phyloP scores from a whole-genome alignment of 495 filamentous ascomycete genomes.

The Penicillium pulvis region DNA sequence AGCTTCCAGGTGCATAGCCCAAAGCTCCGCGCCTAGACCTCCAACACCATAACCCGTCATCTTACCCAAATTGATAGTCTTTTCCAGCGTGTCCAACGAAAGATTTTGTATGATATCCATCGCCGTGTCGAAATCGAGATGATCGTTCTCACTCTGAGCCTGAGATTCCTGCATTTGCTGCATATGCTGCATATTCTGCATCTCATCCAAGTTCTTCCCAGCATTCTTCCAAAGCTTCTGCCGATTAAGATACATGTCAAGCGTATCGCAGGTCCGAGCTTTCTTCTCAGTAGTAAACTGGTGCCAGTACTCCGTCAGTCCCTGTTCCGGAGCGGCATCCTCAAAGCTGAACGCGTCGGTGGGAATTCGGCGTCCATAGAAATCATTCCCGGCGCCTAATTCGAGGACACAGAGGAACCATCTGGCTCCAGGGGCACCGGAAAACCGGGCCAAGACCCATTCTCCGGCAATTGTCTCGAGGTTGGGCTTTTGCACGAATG shows the following conservation, averaged over 20 bases:
- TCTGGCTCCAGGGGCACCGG: slow-evolving; percentile 38
- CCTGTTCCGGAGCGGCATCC: slow-evolving; percentile 20
- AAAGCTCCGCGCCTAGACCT: slow-evolving; percentile 4
- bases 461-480: slow-evolving; percentile 43
- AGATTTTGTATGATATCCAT: slow-evolving; percentile 5
- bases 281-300: slow-evolving; percentile 19
- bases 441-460: slow-evolving; percentile 52
- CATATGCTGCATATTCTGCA: not conserved
- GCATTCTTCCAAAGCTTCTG: slow-evolving; percentile 7
- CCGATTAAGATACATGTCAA: slow-evolving; percentile 12
- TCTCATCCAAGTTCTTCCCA: not conserved
- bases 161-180: not conserved
- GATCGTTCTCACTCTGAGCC: not conserved
- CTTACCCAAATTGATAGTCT: slow-evolving; percentile 8
- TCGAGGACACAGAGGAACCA: slow-evolving; percentile 53
- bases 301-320: slow-evolving; percentile 24
- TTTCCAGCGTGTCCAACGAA: slow-evolving; percentile 6
- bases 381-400: slow-evolving; percentile 21
- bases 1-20: slow-evolving; percentile 5
- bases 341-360: slow-evolving; percentile 23
- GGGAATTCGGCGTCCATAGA: slow-evolving; percentile 3
- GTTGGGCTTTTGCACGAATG: slow-evolving; percentile 42
- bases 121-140: slow-evolving; percentile 1
- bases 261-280: slow-evolving; percentile 13
- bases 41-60: slow-evolving; percentile 5